Percentiles rank a stretch among this genome's conserved stretches.
phyloP scores from a whole-genome alignment of 2,329 filamentous ascomycete species.

The Penicillium sp. region DNA sequence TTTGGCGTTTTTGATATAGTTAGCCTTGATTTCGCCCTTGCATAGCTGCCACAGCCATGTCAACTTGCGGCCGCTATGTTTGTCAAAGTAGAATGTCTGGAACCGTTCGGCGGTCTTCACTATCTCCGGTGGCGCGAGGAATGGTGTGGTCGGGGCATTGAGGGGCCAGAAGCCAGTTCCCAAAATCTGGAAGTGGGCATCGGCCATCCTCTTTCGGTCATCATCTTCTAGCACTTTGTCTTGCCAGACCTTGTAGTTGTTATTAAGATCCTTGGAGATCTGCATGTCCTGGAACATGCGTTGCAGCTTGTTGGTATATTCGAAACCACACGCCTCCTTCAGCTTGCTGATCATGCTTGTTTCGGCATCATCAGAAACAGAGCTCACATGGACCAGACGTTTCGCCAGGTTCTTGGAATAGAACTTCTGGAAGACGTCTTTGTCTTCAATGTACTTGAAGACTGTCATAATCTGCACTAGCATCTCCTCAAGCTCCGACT shows the following conservation, averaged over 20 bases:
- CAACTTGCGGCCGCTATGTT: slow-evolving; percentile 93
- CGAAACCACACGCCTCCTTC: slow-evolving; percentile 97
- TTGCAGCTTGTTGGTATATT: slow-evolving; percentile 99
- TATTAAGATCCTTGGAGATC: slow-evolving; percentile 95
- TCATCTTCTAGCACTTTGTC: slow-evolving; percentile 63
- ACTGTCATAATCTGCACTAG: slow-evolving; percentile 96
- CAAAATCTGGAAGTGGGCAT: slow-evolving; percentile 87
- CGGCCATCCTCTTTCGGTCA: slow-evolving; percentile 67
- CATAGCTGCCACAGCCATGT: slow-evolving; percentile 98
- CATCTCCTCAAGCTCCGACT: slow-evolving; percentile 86
- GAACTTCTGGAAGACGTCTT: slow-evolving; percentile 99
- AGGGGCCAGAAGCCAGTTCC: slow-evolving; percentile 98
- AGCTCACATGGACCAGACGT: slow-evolving; percentile 90
- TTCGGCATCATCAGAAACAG: slow-evolving; percentile 94
- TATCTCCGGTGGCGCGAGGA: slow-evolving; percentile 82
- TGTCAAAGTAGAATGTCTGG: slow-evolving; percentile 86
- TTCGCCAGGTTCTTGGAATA: slow-evolving; percentile 96
- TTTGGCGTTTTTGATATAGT: slow-evolving; percentile 86
- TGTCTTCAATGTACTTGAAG: slow-evolving; percentile 99
- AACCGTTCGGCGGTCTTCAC: slow-evolving; percentile 87
- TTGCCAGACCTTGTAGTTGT: slow-evolving; percentile 78
- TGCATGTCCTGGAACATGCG: slow-evolving; percentile 99
- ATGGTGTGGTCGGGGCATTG: slow-evolving; percentile 80
- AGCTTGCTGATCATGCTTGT: slow-evolving; percentile 99
- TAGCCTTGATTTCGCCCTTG: slow-evolving; percentile 94